Base-by-base conservation (phyloP, 2,329 filamentous ascomycete species). In the Fusarium sulawesiense region DNA sequence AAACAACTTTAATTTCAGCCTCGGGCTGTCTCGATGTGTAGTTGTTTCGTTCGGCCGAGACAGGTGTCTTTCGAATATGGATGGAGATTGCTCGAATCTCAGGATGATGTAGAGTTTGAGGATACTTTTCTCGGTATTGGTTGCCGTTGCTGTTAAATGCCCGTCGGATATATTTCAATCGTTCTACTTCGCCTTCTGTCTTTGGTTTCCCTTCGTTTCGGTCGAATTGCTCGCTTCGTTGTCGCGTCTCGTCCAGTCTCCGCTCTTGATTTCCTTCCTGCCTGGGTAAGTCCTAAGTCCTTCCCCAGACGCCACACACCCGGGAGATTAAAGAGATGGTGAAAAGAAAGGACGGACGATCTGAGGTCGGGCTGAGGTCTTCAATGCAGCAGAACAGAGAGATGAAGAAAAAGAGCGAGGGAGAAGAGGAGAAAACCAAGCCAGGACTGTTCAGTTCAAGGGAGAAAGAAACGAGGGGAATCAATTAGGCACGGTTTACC, bases 391-490 rank as follows among this genome's bases (percentile, higher is more conserved):
- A 49, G 56, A 60, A 63, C 12, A 50, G 40, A 51, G 12, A n/a
- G 5, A 27, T 16, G 14, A 21, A 51, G 23, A 41, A 29, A 65
- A 44, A 56, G 62, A 61, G 41, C 21, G 64, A 71, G 50, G 48
- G 68, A 61, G 59, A 51, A 48, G 20, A 60, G 47, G 44, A 48
- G 23, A 51, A 48, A 34, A 16, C 16, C 45, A 7, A n/a, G 18
- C 18, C 34, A 37, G 34, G 34, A n/a, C 34, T 68, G 41, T 21
- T 58, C 21, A 61, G 23, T 50, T 54, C 37, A 65, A 71, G 68
- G 64, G 51, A 68, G 68, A 65, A 48, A 54, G 45, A 57, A 57
- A 61, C 55, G 60, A 70, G 45, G 63, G 57, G 53, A 56, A 50
- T 64, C 58, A 53, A 59, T 66, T 23, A 50, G 50, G 50, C 55